Conservation (phyloP, 106 monocot species). For the Triglochin maritima region DNA sequence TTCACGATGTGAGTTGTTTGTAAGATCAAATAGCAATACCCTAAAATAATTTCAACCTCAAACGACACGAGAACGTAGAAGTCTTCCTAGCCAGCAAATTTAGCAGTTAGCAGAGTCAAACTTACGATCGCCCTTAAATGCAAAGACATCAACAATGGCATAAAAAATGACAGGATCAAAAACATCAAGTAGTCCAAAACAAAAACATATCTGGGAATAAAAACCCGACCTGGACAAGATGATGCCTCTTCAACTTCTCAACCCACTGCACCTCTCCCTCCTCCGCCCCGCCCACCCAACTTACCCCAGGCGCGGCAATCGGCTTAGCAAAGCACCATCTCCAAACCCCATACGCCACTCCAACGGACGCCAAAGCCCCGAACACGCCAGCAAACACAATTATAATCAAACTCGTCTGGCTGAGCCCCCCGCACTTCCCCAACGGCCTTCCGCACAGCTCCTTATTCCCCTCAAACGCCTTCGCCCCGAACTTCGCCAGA, state of each 20-base stretch:
- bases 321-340: slow-evolving; percentile 10
- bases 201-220: no score
- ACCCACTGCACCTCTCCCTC: slow-evolving; percentile 35
- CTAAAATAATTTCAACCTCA: no score
- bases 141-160: no score
- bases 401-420: slow-evolving; percentile 18
- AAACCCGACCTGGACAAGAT: slow-evolving; percentile 4
- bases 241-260: slow-evolving; percentile 33
- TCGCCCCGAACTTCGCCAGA: slow-evolving; percentile 6
- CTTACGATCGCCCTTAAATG: no score
- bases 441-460: slow-evolving; percentile 18
- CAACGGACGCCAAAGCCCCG: slow-evolving; percentile 13
- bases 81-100: no score
- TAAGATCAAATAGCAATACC: no score
- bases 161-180: no score
- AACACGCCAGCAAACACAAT: slow-evolving; percentile 19
- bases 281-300: not conserved
- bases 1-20: no score
- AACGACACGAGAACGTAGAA: no score
- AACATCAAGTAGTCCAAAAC: no score
- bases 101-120: no score
- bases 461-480: slow-evolving; percentile 12
- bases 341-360: slow-evolving; percentile 9
- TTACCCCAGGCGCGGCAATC: not conserved
- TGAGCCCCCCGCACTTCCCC: slow-evolving; percentile 12